Evolutionary conservation across 768 basidiomycete species (phyloP).

Genomic region (Naganishia vaughanmartiniae): DNA sequence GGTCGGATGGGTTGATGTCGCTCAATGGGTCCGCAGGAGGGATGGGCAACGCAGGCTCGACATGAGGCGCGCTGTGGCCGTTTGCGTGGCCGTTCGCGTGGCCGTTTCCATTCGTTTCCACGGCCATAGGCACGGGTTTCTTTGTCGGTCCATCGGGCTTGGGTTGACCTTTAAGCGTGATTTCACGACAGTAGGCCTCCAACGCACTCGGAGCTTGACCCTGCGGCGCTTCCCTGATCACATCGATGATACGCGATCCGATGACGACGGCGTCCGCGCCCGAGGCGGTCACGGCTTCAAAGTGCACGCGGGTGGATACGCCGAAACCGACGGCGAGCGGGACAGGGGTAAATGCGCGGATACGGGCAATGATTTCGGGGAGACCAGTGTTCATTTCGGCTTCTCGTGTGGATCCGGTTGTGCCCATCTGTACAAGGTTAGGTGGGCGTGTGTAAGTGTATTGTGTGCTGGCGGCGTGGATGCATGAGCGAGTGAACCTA

Average conservation of each 20-base stretch:
- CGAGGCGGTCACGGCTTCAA: slow-evolving; percentile 74
- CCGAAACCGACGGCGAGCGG: slow-evolving; percentile 97
- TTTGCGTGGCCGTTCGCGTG: slow-evolving; percentile 30
- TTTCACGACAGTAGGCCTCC: slow-evolving; percentile 65
- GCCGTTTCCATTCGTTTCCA: slow-evolving; percentile 35
- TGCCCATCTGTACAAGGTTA: slow-evolving; percentile 73
- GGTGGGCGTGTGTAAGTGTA: neutral
- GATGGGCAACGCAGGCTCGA: slow-evolving; percentile 35
- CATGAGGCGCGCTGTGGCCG: slow-evolving; percentile 26
- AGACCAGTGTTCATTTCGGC: slow-evolving; percentile 69
- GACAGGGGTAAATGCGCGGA: slow-evolving; percentile 71
- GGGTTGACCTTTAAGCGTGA: slow-evolving; percentile 57
- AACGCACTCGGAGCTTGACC: slow-evolving; percentile 42
- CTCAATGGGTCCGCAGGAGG: slow-evolving; percentile 35
- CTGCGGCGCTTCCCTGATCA: slow-evolving; percentile 67
- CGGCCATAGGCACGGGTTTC: slow-evolving; percentile 34
- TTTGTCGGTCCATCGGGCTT: slow-evolving; percentile 20
- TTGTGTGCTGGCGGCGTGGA: slow-evolving; percentile 5
- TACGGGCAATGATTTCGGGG: slow-evolving; percentile 76
- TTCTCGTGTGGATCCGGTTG: slow-evolving; percentile 82
- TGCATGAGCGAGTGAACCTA: slow-evolving; percentile 47
- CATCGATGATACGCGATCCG: slow-evolving; percentile 75
- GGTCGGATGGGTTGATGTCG: slow-evolving; percentile 38
- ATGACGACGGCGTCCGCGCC: slow-evolving; percentile 96
- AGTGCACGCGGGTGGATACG: slow-evolving; percentile 83